A percentile compares a stretch with the other conserved stretches of the same genome.
phyloP scores from a whole-genome alignment of 306 rosid genomes.

The Carpinus fangiana region DNA sequence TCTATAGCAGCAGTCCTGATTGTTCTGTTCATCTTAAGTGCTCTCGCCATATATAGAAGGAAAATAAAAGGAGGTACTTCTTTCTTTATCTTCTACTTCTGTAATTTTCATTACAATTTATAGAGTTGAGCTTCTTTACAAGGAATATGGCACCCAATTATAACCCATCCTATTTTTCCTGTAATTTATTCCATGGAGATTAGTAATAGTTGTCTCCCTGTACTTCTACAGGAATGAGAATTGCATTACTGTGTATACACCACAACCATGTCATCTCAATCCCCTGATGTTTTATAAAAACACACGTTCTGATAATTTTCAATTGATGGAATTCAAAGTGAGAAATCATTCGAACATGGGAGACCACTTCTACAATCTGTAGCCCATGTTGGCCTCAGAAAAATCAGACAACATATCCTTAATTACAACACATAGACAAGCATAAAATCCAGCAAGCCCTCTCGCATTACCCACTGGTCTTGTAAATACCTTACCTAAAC shows the following conservation, averaged over 20 bases:
- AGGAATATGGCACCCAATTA: neutral
- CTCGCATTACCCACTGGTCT: no score
- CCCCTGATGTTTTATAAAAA: no score
- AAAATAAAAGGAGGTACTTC: constrained; percentile 19
- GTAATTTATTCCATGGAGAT: no score
- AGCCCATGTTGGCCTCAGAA: no score
- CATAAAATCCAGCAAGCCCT: no score
- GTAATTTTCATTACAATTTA: neutral
- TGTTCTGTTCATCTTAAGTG: constrained; percentile 5
- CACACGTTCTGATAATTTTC: no score
- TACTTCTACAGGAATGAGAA: neutral
- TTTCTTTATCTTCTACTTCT: neutral
- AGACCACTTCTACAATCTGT: no score
- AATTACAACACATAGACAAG: no score
- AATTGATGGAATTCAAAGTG: neutral
- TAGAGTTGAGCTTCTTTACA: neutral
- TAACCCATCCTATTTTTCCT: neutral
- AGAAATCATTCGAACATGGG: neutral
- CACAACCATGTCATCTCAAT: no score
- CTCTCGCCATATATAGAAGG: constrained; percentile 12
- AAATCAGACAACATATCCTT: no score
- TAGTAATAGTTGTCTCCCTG: neutral
- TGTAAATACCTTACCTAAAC: no score
- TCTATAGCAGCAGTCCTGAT: constrained; percentile 1
- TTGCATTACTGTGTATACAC: no score